These are phyloP conservation scores for Lolium rigidum DNA, from an alignment of 176 grass and related monocot genomes.

Conservation along the genomic window DNA sequence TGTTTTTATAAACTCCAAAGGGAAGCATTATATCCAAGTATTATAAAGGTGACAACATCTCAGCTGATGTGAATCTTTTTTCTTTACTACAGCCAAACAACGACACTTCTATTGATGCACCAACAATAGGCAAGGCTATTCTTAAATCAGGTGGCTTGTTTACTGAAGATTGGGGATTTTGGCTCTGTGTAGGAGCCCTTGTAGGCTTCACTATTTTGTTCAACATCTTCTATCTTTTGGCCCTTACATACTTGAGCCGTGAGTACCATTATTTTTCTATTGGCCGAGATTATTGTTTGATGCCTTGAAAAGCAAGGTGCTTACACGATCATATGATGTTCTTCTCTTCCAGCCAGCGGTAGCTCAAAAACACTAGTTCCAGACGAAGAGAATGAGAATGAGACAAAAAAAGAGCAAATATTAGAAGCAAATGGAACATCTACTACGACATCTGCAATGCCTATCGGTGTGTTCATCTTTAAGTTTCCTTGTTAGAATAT, in stretches of 20 bases:
- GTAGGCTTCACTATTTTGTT: slow-evolving; percentile 65
- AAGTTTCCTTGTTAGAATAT: slow-evolving; percentile 9
- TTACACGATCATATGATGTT: slow-evolving; percentile 24
- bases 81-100: slow-evolving; percentile 61
- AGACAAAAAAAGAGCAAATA: slow-evolving; percentile 31
- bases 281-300: neutral
- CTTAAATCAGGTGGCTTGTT: slow-evolving; percentile 73
- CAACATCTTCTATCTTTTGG: slow-evolving; percentile 69
- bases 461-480: neutral
- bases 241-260: slow-evolving; percentile 71
- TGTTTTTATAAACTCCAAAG: neutral
- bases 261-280: slow-evolving; percentile 42
- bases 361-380: slow-evolving; percentile 47
- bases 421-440: neutral
- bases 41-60: neutral
- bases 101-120: slow-evolving; percentile 52
- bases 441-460: slow-evolving; percentile 12
- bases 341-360: slow-evolving; percentile 47
- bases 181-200: slow-evolving; percentile 70
- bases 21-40: no score
- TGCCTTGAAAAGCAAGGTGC: neutral
- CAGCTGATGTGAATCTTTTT: neutral
- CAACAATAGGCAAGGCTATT: slow-evolving; percentile 72
- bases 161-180: slow-evolving; percentile 52
- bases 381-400: slow-evolving; percentile 45